Conservation (phyloP, 805 yeast genomes). For the Ogataea zsoltii region DNA sequence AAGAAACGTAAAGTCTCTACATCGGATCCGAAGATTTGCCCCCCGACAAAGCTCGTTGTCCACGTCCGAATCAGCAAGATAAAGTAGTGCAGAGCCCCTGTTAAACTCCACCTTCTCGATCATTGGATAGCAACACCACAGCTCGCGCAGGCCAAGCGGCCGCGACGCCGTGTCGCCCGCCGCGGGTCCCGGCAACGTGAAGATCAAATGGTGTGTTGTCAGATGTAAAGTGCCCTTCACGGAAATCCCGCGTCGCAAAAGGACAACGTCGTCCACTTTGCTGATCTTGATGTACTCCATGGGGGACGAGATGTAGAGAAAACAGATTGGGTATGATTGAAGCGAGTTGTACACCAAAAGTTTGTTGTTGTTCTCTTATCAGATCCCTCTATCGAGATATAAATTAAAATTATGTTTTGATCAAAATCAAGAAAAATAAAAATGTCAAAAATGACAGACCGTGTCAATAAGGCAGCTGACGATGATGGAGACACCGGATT, state of each 20-base stretch:
- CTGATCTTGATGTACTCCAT: slow-evolving; percentile 62
- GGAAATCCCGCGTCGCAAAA: slow-evolving; percentile 58
- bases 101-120: slow-evolving; percentile 61
- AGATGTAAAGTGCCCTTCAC: slow-evolving; percentile 64
- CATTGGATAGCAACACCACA: slow-evolving; percentile 92
- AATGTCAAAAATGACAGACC: not conserved
- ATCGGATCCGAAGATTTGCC: slow-evolving; percentile 66
- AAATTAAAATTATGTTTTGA: no score
- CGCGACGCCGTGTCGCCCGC: not conserved
- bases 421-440: no score
- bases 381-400: not conserved
- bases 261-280: slow-evolving; percentile 45
- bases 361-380: not conserved
- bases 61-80: slow-evolving; percentile 18
- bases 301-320: not conserved
- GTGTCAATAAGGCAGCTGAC: not conserved
- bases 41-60: slow-evolving; percentile 28
- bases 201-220: slow-evolving; percentile 76
- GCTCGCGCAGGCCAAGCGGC: slow-evolving; percentile 49
- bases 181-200: slow-evolving; percentile 38
- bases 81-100: slow-evolving; percentile 49
- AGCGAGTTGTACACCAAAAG: no score
- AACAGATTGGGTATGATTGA: no score
- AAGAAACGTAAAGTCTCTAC: slow-evolving; percentile 82
- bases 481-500: no score